Evolutionary conservation across 78 protist genomes (phyloP).

Genomic region (Diacronema lutheri): DNA sequence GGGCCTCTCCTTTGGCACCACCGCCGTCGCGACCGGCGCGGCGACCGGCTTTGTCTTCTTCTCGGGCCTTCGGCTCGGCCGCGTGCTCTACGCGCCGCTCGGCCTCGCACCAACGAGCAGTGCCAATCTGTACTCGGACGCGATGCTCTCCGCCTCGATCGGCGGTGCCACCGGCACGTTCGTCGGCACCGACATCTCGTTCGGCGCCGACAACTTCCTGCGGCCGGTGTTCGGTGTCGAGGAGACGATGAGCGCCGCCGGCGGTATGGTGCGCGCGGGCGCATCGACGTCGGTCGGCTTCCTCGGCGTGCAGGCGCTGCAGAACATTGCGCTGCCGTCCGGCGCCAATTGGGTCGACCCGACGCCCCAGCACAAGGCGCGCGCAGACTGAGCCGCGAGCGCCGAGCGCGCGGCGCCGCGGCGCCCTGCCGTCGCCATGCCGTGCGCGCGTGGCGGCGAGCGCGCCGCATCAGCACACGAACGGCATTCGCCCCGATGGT

Average conservation of each 20-base stretch:
- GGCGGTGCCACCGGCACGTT: constrained; percentile 39
- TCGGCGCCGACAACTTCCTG: neutral
- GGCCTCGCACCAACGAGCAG: neutral
- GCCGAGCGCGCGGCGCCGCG: no score
- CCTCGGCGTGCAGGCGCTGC: constrained; percentile 1
- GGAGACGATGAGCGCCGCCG: neutral
- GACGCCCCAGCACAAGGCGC: no score
- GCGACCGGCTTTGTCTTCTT: constrained; percentile 20
- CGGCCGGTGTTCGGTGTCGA: neutral
- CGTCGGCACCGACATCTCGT: constrained; percentile 21
- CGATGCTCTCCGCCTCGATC: constrained; percentile 25
- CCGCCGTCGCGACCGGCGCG: neutral
- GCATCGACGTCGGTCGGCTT: constrained; percentile 19
- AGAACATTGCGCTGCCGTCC: neutral
- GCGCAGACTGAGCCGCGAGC: no score
- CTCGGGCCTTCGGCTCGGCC: constrained; percentile 25
- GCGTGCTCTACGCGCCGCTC: neutral
- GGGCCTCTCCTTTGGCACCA: neutral
- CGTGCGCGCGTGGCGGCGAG: no score
- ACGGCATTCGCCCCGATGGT: no score
- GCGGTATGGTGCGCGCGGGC: constrained; percentile 8
- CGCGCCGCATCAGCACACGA: no score
- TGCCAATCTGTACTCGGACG: constrained; percentile 24
- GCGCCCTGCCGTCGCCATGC: no score
- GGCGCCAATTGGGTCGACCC: constrained; percentile 34